phyloP scores from a whole-genome alignment of 2,329 filamentous ascomycete genomes.

The Diaporthe citrichinensis region DNA sequence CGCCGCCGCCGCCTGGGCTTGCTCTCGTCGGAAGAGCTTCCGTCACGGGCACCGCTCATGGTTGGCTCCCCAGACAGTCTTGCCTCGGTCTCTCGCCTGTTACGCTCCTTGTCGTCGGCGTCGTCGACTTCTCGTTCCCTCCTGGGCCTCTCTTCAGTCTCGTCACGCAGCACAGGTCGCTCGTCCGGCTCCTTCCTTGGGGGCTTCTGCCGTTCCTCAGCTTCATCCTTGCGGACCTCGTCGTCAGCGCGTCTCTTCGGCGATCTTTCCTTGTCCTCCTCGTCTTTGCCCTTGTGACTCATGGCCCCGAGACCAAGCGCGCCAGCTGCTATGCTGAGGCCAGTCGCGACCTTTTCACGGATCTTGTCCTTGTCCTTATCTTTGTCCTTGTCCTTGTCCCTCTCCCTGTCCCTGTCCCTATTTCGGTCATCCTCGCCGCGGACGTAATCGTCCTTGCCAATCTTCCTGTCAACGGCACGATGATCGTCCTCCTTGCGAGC shows the following conservation, averaged over 20 bases:
- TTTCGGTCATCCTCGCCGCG: slow-evolving; percentile 48
- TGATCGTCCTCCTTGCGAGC: slow-evolving; percentile 39
- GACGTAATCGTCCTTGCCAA: slow-evolving; percentile 46
- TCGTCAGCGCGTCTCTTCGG: slow-evolving; percentile 49
- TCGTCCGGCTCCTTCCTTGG: slow-evolving; percentile 44
- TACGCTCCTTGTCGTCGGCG: slow-evolving; percentile 47
- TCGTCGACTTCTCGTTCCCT: slow-evolving; percentile 45
- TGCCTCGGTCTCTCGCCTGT: slow-evolving; percentile 56
- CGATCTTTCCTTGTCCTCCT: slow-evolving; percentile 50
- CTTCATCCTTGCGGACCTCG: slow-evolving; percentile 42
- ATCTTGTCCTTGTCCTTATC: slow-evolving; percentile 56
- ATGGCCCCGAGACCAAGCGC: slow-evolving; percentile 59
- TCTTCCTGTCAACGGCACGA: slow-evolving; percentile 43
- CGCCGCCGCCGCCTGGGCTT: slow-evolving; percentile 55
- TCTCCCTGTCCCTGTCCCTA: slow-evolving; percentile 53
- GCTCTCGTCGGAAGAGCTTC: slow-evolving; percentile 59
- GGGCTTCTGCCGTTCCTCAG: slow-evolving; percentile 42
- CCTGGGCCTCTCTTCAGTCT: slow-evolving; percentile 39
- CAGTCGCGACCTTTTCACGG: slow-evolving; percentile 63
- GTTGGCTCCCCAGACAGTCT: slow-evolving; percentile 54
- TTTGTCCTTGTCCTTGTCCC: slow-evolving; percentile 58
- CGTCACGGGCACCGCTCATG: slow-evolving; percentile 53
- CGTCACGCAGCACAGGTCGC: slow-evolving; percentile 46
- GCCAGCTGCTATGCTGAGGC: slow-evolving; percentile 63
- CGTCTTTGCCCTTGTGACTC: slow-evolving; percentile 58